Evolutionary conservation across 2,329 filamentous ascomycete genomes (phyloP), one percentile per base, ranked within the genome.

Genomic region (Bretziella fagacearum): DNA sequence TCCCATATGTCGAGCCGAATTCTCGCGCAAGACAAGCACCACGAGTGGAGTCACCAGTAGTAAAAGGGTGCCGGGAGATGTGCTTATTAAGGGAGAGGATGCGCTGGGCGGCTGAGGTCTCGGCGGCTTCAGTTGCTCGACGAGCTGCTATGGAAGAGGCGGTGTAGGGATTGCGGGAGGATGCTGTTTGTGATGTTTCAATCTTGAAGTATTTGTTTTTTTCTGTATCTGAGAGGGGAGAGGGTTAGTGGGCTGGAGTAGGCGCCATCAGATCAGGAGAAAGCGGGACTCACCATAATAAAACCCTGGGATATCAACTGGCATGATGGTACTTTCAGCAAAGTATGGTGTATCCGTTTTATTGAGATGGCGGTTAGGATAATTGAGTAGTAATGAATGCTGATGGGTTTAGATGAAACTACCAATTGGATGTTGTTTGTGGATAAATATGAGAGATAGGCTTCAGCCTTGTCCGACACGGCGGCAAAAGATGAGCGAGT

Each of bases 181-280:
- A 67, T 1, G 73, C 73, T 13, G 66, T 66, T 47, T 70, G 66
- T 32, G 71, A 65, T 39, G 67, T 69, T 56, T 80, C 73, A 43
- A 83, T 71, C 54, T 74, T 78, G 60, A 82, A 84, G 56, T 82
- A 84, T 53, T 74, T 79, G 30, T 69, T 69, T 58, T 74, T 81
- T 36, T 68, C 67, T 11, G 59, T 44, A 51, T 77, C 74, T 76
- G 46, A 5, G 26, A 11, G 22, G 27, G 6, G 26, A 11, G 22
- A 35, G n/a, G 6, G 43, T 42, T 45, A 49, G 47, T 29, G n/a
- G 10, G 13, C 7, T 17, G 35, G 7, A 13, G 35, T 22, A 7
- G 18, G n/a, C n/a, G n/a, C n/a, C n/a, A 20, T 6, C 20, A 3
- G 8, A 8, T 10, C 11, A 18, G 18, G 35, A 22, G n/a, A 22